phyloP scores from a whole-genome alignment of 73 alveolate species.

The Stentor roeselii region DNA sequence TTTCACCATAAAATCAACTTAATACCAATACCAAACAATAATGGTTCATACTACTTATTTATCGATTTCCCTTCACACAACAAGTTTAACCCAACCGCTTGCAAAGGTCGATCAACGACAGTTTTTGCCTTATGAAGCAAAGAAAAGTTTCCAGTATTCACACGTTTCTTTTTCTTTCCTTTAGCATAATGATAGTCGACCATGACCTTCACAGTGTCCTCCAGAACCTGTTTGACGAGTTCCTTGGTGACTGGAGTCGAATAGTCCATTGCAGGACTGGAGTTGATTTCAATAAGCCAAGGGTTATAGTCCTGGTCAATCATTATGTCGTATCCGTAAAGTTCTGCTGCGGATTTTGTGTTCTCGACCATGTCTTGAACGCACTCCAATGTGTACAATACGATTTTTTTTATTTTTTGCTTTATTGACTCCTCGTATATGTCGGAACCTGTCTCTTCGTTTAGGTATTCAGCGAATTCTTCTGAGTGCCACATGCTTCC shows the following conservation, averaged over 20 bases:
- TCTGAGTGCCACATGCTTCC: conserved; percentile 97
- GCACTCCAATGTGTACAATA: conserved; percentile 78
- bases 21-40: too few relatives aligned
- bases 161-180: conserved; percentile 46
- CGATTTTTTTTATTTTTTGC: conserved; percentile 79
- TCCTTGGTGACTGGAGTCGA: conserved; percentile 78
- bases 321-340: conserved; percentile 97
- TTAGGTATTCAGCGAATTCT: conserved; percentile 70
- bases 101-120: conserved; percentile 51
- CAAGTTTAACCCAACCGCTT: conserved; percentile 44
- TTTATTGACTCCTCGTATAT: conserved; percentile 77
- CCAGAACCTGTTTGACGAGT: conserved; percentile 60
- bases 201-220: conserved; percentile 53
- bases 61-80: conserved; percentile 52
- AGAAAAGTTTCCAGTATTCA: conserved; percentile 83
- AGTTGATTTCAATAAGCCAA: conserved; percentile 87
- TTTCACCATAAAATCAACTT: too few relatives aligned
- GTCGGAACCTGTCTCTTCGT: conserved; percentile 73
- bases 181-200: conserved; percentile 47
- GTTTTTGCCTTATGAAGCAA: conserved; percentile 63
- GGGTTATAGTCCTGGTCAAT: conserved; percentile 79
- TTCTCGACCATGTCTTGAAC: conserved; percentile 91
- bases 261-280: conserved; percentile 89
- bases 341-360: conserved; percentile 81
- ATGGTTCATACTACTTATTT: too few relatives aligned